Evolutionary conservation across 192 early-diverging fungal species (phyloP), one percentile per base, ranked within the genome.

Genomic region (Cladochytrium replicatum): DNA sequence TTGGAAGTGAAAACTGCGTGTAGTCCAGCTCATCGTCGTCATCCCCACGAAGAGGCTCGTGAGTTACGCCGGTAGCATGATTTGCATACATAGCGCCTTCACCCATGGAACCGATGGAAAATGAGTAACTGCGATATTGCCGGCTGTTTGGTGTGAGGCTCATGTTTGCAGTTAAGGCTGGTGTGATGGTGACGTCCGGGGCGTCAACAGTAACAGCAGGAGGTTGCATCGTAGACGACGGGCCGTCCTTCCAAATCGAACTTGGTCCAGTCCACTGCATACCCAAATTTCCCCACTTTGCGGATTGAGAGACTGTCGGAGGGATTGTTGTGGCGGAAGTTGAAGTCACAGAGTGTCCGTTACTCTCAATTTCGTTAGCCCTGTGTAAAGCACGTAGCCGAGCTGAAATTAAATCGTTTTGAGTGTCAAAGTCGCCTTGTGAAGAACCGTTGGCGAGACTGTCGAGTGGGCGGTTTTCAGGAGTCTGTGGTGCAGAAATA

Each of bases 101-200:
- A 11, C 67, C 69, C 8, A 66, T 60, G 37, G 58, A 55, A 30
- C 64, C 78, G 15, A 82, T 57, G 4, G 79, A 82, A 55, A 80
- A 78, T 0, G 80, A 82, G 19, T 73, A 58, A 54, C 78, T 81
- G 29, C 80, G 64, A 24, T 71, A 77, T 55, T 80, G 69, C 9
- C 80, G 63, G 45, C 65, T 66, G 11, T 66, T 60, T 7, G 70
- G 63, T 45, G 46, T 15, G 19, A 23, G 29, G 21, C 4, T n/a
- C 31, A 23, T 11, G 24, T 17, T 61, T 47, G n/a, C 32, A 11
- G 48, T 29, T 2, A 41, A 50, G 23, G 48, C 60, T n/a, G 27
- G 17, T 29, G 50, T 34, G 17, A 25, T 30, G 15, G 50, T 64
- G 22, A 44, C 32, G 8, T 56, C 24, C 29, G 46, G 57, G 30